A percentile compares a stretch with the other conserved stretches of the same genome.
These are phyloP conservation scores for Sequoia sempervirens DNA, from an alignment of 75 land plant species.

Conservation along the genomic window DNA sequence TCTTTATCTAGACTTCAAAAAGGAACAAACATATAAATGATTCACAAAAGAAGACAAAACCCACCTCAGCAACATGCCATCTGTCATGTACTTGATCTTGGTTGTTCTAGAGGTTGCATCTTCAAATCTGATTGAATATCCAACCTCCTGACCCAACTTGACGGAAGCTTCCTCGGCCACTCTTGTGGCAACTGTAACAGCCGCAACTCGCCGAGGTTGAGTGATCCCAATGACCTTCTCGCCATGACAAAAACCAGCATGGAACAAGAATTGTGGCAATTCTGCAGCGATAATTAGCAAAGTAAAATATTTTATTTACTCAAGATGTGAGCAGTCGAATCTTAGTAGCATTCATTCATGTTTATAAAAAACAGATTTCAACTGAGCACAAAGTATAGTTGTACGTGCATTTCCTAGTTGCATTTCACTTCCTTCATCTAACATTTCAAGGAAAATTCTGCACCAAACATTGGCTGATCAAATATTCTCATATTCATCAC, in stretches of 20 bases:
- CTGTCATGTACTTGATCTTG: conserved; percentile 91
- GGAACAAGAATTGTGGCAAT: conserved; percentile 76
- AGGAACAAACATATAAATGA: not conserved
- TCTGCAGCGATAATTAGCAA: conserved; percentile 38
- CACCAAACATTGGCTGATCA: not conserved
- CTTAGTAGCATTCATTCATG: not conserved
- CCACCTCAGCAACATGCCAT: conserved; percentile 90
- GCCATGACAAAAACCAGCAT: conserved; percentile 68
- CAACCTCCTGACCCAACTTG: conserved; percentile 73
- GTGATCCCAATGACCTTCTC: conserved; percentile 82
- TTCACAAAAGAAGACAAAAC: not conserved
- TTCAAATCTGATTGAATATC: conserved; percentile 94
- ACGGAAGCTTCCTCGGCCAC: conserved; percentile 93
- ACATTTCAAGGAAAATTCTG: not conserved
- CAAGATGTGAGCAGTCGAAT: not conserved
- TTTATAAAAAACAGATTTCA: not conserved
- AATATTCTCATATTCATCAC: not conserved
- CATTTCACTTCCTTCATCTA: not conserved
- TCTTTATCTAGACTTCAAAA: not conserved
- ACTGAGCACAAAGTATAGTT: not conserved
- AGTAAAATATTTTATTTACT: not conserved
- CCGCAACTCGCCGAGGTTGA: conserved; percentile 94
- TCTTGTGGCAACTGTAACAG: conserved; percentile 91
- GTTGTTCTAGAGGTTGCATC: conserved; percentile 75
- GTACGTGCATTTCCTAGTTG: not conserved